These are phyloP conservation scores for Tetrapisispora phaffii DNA, from an alignment of 805 yeast genomes.

Conservation along the genomic window DNA sequence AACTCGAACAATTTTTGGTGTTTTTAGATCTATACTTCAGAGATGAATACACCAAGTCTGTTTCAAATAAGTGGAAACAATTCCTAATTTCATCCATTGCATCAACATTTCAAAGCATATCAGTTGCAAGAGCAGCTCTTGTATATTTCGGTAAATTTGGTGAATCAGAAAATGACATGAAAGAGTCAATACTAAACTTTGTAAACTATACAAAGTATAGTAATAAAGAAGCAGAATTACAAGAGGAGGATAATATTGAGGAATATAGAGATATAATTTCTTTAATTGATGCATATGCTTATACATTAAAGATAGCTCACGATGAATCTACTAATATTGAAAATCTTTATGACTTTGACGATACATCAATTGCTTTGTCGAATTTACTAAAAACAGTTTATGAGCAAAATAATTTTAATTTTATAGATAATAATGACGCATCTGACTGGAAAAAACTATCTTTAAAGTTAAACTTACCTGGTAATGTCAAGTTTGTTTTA, in stretches of 20 bases:
- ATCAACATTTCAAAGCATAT: conserved; percentile 39
- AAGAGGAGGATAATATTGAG: conserved; percentile 28
- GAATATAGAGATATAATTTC: conserved; percentile 32
- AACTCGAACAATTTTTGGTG: conserved; percentile 26
- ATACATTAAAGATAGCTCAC: conserved; percentile 11
- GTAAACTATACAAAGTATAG: conserved; percentile 36
- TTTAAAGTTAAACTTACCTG: conserved; percentile 14
- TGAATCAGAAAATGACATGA: conserved; percentile 8
- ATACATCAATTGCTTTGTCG: conserved; percentile 6
- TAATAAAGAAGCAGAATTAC: conserved; percentile 30
- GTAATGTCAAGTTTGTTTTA: conserved; percentile 9
- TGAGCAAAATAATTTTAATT: not conserved
- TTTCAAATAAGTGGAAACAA: conserved; percentile 14
- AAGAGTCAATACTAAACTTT: conserved; percentile 28
- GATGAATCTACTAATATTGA: conserved; percentile 8
- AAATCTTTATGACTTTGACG: conserved; percentile 12
- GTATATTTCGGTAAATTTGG: conserved; percentile 20
- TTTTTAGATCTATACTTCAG: conserved; percentile 24
- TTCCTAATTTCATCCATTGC: conserved; percentile 30
- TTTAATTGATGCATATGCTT: conserved; percentile 19
- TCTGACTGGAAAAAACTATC: conserved; percentile 16
- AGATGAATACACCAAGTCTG: conserved; percentile 8
- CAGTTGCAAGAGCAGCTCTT: conserved; percentile 30
- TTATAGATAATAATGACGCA: conserved; percentile 10
- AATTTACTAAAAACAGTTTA: conserved; percentile 13